Conservation (phyloP, 129 eudicot species). For the Lactuca saligna region DNA sequence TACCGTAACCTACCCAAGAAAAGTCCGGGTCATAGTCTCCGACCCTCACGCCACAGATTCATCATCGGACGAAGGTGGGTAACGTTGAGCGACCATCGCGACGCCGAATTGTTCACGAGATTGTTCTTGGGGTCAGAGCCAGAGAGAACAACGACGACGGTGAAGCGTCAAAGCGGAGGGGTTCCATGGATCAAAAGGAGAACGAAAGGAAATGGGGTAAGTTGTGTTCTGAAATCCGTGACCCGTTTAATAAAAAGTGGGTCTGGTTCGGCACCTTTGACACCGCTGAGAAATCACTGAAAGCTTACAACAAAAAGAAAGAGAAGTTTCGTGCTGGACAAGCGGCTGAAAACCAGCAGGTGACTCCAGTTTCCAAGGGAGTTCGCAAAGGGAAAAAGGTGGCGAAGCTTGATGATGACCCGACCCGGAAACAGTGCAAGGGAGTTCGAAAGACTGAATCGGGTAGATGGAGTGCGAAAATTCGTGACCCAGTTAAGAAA, state of each 20-base stretch:
- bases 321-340: not conserved
- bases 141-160: not conserved
- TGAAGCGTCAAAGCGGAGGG: not conserved
- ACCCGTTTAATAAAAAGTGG: constrained; percentile 37
- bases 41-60: constrained; percentile 40
- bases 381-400: not conserved
- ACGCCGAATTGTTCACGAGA: constrained; percentile 26
- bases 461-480: not conserved
- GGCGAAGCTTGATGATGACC: not conserved
- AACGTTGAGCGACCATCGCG: too few relatives aligned
- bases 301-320: constrained; percentile 2
- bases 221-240: constrained; percentile 42
- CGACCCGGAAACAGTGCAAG: not conserved
- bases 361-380: too few relatives aligned
- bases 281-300: constrained; percentile 41
- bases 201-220: constrained; percentile 40
- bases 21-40: too few relatives aligned
- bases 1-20: too few relatives aligned
- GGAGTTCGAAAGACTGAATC: not conserved
- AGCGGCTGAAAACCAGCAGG: too few relatives aligned
- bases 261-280: constrained; percentile 52
- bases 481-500: not conserved
- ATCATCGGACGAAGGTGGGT: constrained; percentile 37
- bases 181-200: not conserved
- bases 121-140: constrained; percentile 18